Evolutionary conservation across 2,329 filamentous ascomycete species (phyloP), one percentile per base, ranked within the genome.

Genomic region (Fusarium dlaminii): DNA sequence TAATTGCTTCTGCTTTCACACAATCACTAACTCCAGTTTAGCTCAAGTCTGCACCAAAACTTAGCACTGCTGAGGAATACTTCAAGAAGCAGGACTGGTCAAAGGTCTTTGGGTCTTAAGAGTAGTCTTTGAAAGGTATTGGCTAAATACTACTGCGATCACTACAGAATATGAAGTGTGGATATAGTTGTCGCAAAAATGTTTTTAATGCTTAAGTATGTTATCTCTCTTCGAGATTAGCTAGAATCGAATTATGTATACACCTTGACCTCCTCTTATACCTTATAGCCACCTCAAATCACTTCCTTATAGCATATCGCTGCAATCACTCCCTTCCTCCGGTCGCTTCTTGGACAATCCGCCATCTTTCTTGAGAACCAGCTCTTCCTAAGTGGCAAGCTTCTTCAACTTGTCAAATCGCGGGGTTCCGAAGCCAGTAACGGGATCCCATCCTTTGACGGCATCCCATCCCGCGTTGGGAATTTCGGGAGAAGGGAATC

Each of bases 381-480:
- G 15, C 34, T 58, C 51, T 51, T 64, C 60, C 67, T 77, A 75
- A 27, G 52, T 46, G 22, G 54, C 73, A 24, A 77, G 29, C 22
- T 64, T 71, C 37, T 39, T 48, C 32, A 87, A 72, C 49, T 79
- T 78, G 32, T 81, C 76, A 65, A 86, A 88, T 51, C 83, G 76
- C 2, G 87, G 86, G 6, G 86, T 85, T 18, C 87, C 87, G 18
- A 83, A 79, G 4, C 87, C 87, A 8, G 82, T 83, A 29, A 78
- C 77, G 12, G 82, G 82, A 66, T 84, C 82, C 82, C 82, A 84
- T 22, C 81, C 82, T 27, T 73, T 68, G 10, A 72, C 76, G 7
- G 80, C 77, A 10, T 74, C 69, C 76, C 77, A 82, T 22, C 80
- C 75, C 13, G 80, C 80, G 22, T 73, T 66, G 9, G 75, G 72